Evolutionary conservation across 345 rosid species (phyloP), one percentile per base, ranked within the genome.

Genomic region (Hevea brasiliensis): DNA sequence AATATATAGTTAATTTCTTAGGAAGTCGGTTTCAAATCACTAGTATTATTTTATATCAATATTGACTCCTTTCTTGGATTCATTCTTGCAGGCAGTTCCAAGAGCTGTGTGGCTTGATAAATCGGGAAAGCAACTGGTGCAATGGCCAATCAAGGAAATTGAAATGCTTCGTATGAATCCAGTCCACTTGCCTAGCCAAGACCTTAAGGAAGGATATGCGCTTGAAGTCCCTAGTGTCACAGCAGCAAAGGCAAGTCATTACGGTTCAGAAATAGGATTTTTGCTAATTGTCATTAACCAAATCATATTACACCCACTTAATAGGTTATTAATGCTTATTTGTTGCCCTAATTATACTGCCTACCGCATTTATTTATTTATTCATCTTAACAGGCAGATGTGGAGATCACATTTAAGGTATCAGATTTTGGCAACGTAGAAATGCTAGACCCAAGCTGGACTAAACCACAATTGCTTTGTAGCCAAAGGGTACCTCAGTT

Each of bases 401-500:
- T 91, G 14, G 98, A 91, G 74, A 74, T 89, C 40, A 74, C 74
- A 47, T 93, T 93, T 68, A 72, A 79, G 65, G 63, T 84, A 53
- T 57, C 61, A 42, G 78, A 86, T 23, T 75, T 87, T 4, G 76
- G 78, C 64, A 80, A 87, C 18, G 93, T 85, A 14, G 93, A 90
- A 74, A 53, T 42, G 47, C 61, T 85, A n/a, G 72, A 87, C 17
- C 85, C 89, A 60, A 77, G 75, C 10, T 78, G 88, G 91, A 86
- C 81, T 1, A 76, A 89, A 67, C 85, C 94, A 60, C 88, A 85
- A 50, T 60, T 75, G 72, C 76, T 91, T 0, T 91, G 98, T 60
- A 78, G 86, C 74, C 74, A 76, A 69, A 80, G 74, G 82, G 81
- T 69, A 83, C 88, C 1, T 82, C 89, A 13, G 87, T 74, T 50